Percentiles rank a stretch among this genome's conserved stretches.
Evolutionary conservation across 495 filamentous ascomycete species (phyloP).

Genomic region (Immersiella caudata): DNA sequence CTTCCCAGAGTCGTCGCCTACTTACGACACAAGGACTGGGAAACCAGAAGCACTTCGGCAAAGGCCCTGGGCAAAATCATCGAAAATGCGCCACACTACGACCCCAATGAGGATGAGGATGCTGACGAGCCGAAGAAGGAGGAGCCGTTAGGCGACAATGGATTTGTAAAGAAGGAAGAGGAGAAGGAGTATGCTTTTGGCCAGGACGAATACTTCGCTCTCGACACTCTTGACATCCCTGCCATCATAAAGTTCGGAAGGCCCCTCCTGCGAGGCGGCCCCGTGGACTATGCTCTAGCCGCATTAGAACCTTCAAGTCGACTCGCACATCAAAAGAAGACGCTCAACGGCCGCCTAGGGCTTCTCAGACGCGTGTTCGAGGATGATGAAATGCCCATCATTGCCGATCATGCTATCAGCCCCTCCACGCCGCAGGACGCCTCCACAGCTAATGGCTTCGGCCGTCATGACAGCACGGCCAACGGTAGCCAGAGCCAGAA

Average conservation of each 20-base stretch:
- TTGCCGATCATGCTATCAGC: slow-evolving; percentile 41
- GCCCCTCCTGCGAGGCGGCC: slow-evolving; percentile 77
- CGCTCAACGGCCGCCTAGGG: slow-evolving; percentile 77
- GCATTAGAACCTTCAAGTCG: slow-evolving; percentile 77
- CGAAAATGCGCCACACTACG: slow-evolving; percentile 81
- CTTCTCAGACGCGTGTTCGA: slow-evolving; percentile 77
- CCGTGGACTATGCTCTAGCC: slow-evolving; percentile 80
- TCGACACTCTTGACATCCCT: slow-evolving; percentile 76
- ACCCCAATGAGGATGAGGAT: slow-evolving; percentile 72
- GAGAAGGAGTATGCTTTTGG: slow-evolving; percentile 43
- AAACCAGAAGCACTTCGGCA: slow-evolving; percentile 86
- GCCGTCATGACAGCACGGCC: slow-evolving; percentile 38
- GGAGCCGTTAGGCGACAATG: slow-evolving; percentile 43
- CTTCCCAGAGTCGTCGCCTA: slow-evolving; percentile 95
- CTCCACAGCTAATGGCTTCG: slow-evolving; percentile 45
- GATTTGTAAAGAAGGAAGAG: slow-evolving; percentile 53
- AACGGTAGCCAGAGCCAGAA: slow-evolving; percentile 38
- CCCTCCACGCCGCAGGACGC: slow-evolving; percentile 48
- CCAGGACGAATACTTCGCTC: slow-evolving; percentile 63
- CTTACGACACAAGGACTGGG: slow-evolving; percentile 90
- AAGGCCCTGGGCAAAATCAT: slow-evolving; percentile 92
- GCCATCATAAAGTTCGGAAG: slow-evolving; percentile 80
- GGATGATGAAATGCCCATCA: slow-evolving; percentile 72
- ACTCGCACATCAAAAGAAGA: slow-evolving; percentile 85
- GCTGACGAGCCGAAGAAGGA: slow-evolving; percentile 51